These are phyloP conservation scores for Leucogyrophana mollusca DNA, from an alignment of 768 basidiomycete genomes.

Conservation along the genomic window DNA sequence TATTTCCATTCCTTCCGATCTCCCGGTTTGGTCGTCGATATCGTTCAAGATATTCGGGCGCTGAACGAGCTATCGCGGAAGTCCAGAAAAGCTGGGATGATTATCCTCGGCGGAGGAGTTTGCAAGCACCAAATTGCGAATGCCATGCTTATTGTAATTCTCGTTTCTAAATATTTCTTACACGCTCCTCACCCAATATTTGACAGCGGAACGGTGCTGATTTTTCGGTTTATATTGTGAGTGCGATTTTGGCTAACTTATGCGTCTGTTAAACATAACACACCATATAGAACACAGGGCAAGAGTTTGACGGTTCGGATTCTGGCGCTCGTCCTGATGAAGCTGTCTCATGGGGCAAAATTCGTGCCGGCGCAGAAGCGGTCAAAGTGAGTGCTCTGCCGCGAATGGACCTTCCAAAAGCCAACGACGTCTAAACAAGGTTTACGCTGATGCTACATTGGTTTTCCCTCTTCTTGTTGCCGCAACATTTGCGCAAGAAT, in stretches of 20 bases:
- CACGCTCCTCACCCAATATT: conserved; percentile 4
- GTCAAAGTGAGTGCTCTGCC: conserved; percentile 58
- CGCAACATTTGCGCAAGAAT: conserved; percentile 78
- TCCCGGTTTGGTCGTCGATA: conserved; percentile 85
- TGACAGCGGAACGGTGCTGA: conserved; percentile 94
- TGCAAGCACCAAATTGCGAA: conserved; percentile 99
- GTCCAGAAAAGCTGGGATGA: conserved; percentile 95
- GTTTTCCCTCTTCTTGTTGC: conserved; percentile 96
- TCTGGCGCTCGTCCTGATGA: conserved; percentile 97
- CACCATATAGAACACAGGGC: conserved; percentile 81
- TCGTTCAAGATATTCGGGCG: conserved; percentile 89
- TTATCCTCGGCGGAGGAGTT: conserved; percentile 95
- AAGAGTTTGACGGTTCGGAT: conserved; percentile 99
- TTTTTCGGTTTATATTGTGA: conserved; percentile 91
- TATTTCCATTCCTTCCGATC: conserved; percentile 96
- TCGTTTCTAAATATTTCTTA: conserved; percentile 1
- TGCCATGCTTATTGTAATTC: conserved; percentile 90
- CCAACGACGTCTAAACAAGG: conserved; percentile 32
- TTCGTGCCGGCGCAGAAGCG: conserved; percentile 78
- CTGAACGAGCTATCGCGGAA: conserved; percentile 88
- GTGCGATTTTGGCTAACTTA: conserved; percentile 26
- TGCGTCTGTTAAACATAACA: not conserved
- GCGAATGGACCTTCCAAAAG: not conserved
- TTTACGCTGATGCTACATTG: conserved; percentile 95
- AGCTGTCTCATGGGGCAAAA: conserved; percentile 98